These are phyloP conservation scores for Mucor ambiguus DNA, from an alignment of 371 early-diverging fungal genomes.

Conservation along the genomic window DNA sequence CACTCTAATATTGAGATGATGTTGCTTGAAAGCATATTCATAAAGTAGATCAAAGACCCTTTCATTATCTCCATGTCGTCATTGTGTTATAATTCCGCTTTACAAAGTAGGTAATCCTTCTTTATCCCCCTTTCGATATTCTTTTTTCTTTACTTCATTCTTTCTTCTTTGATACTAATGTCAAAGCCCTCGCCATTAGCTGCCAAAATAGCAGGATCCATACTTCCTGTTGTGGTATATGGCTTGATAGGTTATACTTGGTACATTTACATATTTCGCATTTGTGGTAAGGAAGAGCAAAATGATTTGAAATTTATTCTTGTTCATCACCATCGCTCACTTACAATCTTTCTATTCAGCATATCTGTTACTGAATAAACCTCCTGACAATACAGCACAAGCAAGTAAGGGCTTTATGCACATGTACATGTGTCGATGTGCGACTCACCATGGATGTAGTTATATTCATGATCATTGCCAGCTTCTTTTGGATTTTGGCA, in stretches of 20 bases:
- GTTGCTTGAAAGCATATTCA: no score
- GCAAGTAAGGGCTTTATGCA: conserved; percentile 27
- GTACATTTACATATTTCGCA: conserved; percentile 55
- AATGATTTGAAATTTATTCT: background rate
- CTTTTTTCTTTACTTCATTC: background rate
- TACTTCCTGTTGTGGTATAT: conserved; percentile 40
- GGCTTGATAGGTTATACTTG: conserved; percentile 49
- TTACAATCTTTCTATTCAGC: background rate
- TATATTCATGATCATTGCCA: conserved; percentile 47
- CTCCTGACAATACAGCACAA: conserved; percentile 25
- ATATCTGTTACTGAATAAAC: conserved; percentile 14
- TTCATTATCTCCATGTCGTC: background rate
- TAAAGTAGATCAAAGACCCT: no score
- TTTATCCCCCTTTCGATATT: background rate
- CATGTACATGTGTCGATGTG: background rate
- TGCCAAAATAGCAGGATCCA: conserved; percentile 22
- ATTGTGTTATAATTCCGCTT: background rate
- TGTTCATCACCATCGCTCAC: no score
- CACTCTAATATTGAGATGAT: no score
- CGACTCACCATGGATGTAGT: conserved; percentile 22
- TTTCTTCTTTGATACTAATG: conserved; percentile 9
- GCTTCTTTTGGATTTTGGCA: conserved; percentile 45
- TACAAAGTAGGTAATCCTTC: background rate
- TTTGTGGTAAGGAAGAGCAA: conserved; percentile 47
- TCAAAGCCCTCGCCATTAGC: conserved; percentile 25